These are phyloP conservation scores for Cercospora sp. DNA, from an alignment of 2,329 filamentous ascomycete species.

Conservation along the genomic window DNA sequence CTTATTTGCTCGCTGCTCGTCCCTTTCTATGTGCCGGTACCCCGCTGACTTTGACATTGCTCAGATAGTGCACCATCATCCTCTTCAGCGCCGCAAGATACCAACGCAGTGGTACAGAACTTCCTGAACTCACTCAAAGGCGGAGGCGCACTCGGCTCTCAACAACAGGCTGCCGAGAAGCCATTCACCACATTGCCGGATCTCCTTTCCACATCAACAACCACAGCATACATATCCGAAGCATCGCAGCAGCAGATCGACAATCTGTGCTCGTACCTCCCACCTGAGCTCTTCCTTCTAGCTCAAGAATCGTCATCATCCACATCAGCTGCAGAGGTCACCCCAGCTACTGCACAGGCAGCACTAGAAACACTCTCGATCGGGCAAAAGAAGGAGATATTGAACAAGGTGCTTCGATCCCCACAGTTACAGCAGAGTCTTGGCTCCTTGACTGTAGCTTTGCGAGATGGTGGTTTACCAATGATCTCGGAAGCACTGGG, in stretches of 20 bases:
- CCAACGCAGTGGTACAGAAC: constrained; percentile 78
- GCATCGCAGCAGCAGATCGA: constrained; percentile 67
- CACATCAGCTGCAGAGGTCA: constrained; percentile 61
- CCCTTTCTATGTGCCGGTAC: neutral
- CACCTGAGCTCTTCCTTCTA: constrained; percentile 74
- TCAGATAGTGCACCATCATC: constrained; percentile 26
- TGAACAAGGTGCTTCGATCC: constrained; percentile 80
- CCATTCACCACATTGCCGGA: constrained; percentile 83
- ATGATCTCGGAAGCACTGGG: constrained; percentile 84
- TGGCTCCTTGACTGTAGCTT: constrained; percentile 78
- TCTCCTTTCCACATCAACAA: constrained; percentile 74
- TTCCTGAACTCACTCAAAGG: constrained; percentile 80
- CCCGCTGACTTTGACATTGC: constrained; percentile 20
- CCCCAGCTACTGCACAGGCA: constrained; percentile 62
- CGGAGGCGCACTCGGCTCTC: constrained; percentile 44
- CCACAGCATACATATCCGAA: constrained; percentile 73
- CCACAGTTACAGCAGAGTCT: constrained; percentile 90
- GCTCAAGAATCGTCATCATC: constrained; percentile 63
- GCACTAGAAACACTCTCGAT: constrained; percentile 72
- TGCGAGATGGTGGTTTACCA: constrained; percentile 86
- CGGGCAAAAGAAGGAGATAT: constrained; percentile 74
- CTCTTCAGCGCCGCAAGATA: constrained; percentile 58
- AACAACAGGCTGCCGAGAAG: constrained; percentile 56
- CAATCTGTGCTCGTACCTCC: constrained; percentile 73
- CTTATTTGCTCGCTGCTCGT: constrained; percentile 12